These are phyloP conservation scores for Pseudogymnoascus sp. DNA, from an alignment of 2,329 filamentous ascomycete species.

Conservation along the genomic window DNA sequence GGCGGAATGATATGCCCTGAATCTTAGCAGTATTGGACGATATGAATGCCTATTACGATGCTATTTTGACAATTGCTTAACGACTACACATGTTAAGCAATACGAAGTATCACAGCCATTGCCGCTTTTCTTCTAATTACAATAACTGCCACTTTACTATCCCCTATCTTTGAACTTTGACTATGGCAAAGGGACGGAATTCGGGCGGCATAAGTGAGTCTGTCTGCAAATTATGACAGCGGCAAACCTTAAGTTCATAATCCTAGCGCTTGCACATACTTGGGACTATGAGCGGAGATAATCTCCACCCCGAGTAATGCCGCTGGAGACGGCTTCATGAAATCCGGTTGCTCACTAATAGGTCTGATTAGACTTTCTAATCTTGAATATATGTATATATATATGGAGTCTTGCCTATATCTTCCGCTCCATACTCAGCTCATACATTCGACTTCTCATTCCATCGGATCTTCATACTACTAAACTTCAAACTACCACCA, in stretches of 20 bases:
- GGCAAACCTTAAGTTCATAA: not conserved
- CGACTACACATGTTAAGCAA: too few relatives aligned
- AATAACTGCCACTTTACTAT: not conserved
- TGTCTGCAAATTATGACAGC: not conserved
- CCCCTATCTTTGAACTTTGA: not conserved
- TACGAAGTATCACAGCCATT: too few relatives aligned
- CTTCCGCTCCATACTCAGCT: not conserved
- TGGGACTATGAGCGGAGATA: not conserved
- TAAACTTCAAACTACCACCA: not conserved
- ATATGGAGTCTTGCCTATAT: not conserved
- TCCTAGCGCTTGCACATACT: not conserved
- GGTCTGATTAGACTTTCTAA: not conserved
- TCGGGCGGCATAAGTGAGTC: not conserved
- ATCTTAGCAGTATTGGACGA: not conserved
- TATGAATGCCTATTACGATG: not conserved
- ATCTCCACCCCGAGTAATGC: not conserved
- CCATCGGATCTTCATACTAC: not conserved
- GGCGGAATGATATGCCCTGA: not conserved
- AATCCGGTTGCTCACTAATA: not conserved
- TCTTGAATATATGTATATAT: not conserved
- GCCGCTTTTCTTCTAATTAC: too few relatives aligned
- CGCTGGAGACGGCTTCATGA: not conserved
- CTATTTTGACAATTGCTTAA: too few relatives aligned
- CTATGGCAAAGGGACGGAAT: not conserved
- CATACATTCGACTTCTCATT: not conserved